phyloP scores from a whole-genome alignment of 305 asterid genomes.

The Ilex paraguariensis region DNA sequence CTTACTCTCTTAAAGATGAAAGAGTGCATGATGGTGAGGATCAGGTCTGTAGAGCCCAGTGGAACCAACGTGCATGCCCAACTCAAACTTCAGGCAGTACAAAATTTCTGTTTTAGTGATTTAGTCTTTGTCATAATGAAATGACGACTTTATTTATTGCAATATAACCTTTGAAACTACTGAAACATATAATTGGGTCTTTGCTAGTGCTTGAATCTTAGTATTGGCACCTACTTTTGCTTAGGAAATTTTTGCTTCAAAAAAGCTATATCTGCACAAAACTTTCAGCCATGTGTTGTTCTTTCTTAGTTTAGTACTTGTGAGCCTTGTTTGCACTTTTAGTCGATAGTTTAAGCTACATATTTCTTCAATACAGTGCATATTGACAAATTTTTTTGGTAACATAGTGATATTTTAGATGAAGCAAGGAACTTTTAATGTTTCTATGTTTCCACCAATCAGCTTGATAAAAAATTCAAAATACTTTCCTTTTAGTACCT shows the following conservation, averaged over 20 bases:
- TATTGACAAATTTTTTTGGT: too few relatives aligned
- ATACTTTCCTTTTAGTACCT: too few relatives aligned
- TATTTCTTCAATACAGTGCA: too few relatives aligned
- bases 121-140: not conserved
- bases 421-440: not conserved
- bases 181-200: not conserved
- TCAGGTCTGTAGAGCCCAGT: slow-evolving; percentile 19
- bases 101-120: slow-evolving; percentile 10
- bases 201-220: not conserved
- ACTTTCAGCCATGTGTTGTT: not conserved
- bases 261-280: not conserved
- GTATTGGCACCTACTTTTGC: too few relatives aligned
- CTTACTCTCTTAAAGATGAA: slow-evolving; percentile 50
- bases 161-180: not conserved
- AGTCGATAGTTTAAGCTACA: too few relatives aligned
- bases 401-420: not conserved
- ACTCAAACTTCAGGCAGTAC: slow-evolving; percentile 35
- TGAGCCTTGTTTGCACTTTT: too few relatives aligned
- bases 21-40: slow-evolving; percentile 22
- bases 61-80: slow-evolving; percentile 36
- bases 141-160: not conserved
- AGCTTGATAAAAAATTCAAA: too few relatives aligned
- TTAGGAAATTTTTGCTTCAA: not conserved
- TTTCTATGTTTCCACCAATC: not conserved
- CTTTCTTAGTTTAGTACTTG: too few relatives aligned